These are phyloP conservation scores for Plasmodium reichenowi DNA, from an alignment of 169 alveolate species.

Conservation along the genomic window DNA sequence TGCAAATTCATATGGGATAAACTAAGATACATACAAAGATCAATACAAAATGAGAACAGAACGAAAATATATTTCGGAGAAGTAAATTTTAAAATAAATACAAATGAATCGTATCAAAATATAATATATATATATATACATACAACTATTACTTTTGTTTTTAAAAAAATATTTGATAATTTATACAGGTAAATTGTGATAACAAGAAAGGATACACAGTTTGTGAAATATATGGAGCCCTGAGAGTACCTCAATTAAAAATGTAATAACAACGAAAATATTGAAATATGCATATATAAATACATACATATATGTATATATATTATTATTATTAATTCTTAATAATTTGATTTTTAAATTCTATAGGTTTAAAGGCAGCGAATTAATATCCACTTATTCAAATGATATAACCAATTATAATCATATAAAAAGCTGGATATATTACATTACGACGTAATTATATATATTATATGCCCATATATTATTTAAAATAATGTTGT, in stretches of 20 bases:
- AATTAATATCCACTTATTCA: slow-evolving; percentile 49
- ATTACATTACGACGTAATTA: slow-evolving; percentile 55
- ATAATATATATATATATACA: background rate
- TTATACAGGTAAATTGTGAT: slow-evolving; percentile 52
- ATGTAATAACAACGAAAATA: slow-evolving; percentile 11
- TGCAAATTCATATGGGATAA: slow-evolving; percentile 57
- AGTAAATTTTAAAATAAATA: slow-evolving; percentile 26
- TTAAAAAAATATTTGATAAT: background rate
- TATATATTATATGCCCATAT: too few species aligned
- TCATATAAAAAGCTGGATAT: slow-evolving; percentile 50
- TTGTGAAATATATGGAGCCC: slow-evolving; percentile 29
- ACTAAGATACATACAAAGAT: slow-evolving; percentile 25
- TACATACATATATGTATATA: background rate
- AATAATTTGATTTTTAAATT: background rate
- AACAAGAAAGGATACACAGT: slow-evolving; percentile 3
- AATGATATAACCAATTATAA: slow-evolving; percentile 14
- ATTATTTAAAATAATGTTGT: background rate
- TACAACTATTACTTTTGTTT: background rate
- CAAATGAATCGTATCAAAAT: background rate
- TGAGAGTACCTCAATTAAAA: slow-evolving; percentile 46
- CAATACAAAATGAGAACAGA: slow-evolving; percentile 38
- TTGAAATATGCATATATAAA: background rate
- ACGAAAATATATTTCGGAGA: slow-evolving; percentile 44
- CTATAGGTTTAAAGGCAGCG: slow-evolving; percentile 43
- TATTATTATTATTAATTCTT: background rate